Evolutionary conservation across 2,329 filamentous ascomycete genomes (phyloP), one percentile per base, ranked within the genome.

Genomic region (Orbilia ellipsospora): DNA sequence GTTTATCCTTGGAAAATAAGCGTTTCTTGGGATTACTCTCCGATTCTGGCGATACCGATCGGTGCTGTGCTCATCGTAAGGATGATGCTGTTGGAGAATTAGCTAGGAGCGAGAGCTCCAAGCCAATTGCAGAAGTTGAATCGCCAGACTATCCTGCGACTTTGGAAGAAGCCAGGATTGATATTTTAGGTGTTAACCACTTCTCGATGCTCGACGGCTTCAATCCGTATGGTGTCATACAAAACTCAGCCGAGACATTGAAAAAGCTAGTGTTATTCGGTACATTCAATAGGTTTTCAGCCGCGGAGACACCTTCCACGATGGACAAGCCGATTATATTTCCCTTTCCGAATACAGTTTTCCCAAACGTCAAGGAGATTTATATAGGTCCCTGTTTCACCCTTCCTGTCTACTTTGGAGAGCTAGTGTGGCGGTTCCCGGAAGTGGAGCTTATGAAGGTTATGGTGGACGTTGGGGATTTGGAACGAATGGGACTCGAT

Each of bases 351-450:
- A 57, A 63, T 12, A 50, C 42, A 3, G 42, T 56, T 3, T 70
- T 70, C 26, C 66, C 66, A 2, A 63, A 63, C 26, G 36, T 70
- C 7, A 28, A 40, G 23, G 57, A 63, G 26, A 4, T 70, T 28
- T 62, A 57, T n/a, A 20, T 70, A 12, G 40, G 42, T 13, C n/a
- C 23, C 5, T 23, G 36, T 15, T 54, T 61, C 18, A 51, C 48
- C 13, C 26, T 31, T 31, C 57, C 57, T 4, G 13, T 57, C 7
- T 63, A 50, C 40, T 70, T 70, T 40, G 13, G 18, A 16, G 66
- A 73, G 18, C 31, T 73, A 4, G 28, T 18, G 5, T 61, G 31
- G 68, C 52, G 68, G 12, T 73, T 63, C 28, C 68, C 68, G 3
- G 57, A 65, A 23, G 60, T 66, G 8, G 61, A 65, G 23, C 18